Evolutionary conservation across 1,284 basidiomycete genomes (phyloP).

Genomic region (Fomitopsis betulina): DNA sequence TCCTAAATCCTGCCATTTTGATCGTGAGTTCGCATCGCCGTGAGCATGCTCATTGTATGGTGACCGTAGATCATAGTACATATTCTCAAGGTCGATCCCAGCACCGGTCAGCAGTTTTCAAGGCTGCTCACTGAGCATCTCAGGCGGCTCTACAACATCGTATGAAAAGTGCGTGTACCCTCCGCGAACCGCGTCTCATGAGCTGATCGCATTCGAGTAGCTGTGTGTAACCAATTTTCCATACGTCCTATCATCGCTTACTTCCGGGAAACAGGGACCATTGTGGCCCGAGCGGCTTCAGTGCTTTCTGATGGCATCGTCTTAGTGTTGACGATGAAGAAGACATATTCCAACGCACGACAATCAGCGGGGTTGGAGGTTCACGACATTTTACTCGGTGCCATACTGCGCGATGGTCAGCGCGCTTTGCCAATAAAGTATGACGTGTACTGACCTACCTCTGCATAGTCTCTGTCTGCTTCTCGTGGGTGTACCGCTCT

Average conservation of each 20-base stretch:
- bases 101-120: neutral
- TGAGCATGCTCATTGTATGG: too few species aligned
- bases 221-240: neutral
- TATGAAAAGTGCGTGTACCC: neutral
- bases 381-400: neutral
- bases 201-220: too few species aligned
- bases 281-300: neutral
- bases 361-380: neutral
- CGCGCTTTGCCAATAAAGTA: neutral
- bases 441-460: neutral
- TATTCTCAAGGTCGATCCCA: neutral
- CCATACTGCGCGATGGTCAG: neutral
- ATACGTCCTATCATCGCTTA: neutral
- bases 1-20: neutral
- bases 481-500: neutral
- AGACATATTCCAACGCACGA: neutral
- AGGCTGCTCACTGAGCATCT: neutral
- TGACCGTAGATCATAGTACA: neutral
- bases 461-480: neutral
- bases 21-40: neutral
- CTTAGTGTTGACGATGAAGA: neutral
- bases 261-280: neutral
- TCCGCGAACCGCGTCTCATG: too few species aligned
- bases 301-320: neutral
- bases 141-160: neutral